phyloP scores from a whole-genome alignment of 345 rosid genomes.

The Carallia brachiata region DNA sequence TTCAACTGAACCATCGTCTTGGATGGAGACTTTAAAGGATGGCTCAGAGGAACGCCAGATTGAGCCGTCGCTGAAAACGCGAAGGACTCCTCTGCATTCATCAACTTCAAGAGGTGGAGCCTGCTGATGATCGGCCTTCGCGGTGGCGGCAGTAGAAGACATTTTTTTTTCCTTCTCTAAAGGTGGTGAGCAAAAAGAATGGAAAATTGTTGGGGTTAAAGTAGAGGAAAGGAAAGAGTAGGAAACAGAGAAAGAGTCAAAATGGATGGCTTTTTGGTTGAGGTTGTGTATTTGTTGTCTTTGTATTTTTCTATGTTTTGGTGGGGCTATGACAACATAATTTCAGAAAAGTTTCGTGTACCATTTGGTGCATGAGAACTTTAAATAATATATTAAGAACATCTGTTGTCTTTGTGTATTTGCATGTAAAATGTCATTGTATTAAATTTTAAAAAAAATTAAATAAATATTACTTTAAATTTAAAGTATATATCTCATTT shows the following conservation, averaged over 20 bases:
- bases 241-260: constrained; percentile 16
- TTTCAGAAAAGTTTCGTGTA: too few relatives aligned
- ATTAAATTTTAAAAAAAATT: too few relatives aligned
- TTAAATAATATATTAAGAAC: too few relatives aligned
- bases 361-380: too few relatives aligned
- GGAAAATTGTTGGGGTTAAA: constrained; percentile 2
- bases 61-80: constrained; percentile 59
- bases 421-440: too few relatives aligned
- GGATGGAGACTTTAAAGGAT: constrained; percentile 43
- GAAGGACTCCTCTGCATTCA: constrained; percentile 62
- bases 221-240: not conserved
- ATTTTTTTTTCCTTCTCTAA: not conserved
- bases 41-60: constrained; percentile 53
- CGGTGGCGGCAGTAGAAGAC: constrained; percentile 9
- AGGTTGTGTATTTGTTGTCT: not conserved
- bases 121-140: not conserved
- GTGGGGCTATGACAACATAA: not conserved
- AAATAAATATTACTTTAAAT: too few relatives aligned
- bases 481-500: too few relatives aligned
- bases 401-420: too few relatives aligned
- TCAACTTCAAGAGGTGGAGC: constrained; percentile 39
- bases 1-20: constrained; percentile 51
- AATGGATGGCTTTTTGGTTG: constrained; percentile 2
- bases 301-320: not conserved
- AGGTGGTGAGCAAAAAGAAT: not conserved